A percentile compares a stretch with the other conserved stretches of the same genome.
These are phyloP conservation scores for Camellia granthamiana DNA, from an alignment of 148 eudicot species.

Conservation along the genomic window DNA sequence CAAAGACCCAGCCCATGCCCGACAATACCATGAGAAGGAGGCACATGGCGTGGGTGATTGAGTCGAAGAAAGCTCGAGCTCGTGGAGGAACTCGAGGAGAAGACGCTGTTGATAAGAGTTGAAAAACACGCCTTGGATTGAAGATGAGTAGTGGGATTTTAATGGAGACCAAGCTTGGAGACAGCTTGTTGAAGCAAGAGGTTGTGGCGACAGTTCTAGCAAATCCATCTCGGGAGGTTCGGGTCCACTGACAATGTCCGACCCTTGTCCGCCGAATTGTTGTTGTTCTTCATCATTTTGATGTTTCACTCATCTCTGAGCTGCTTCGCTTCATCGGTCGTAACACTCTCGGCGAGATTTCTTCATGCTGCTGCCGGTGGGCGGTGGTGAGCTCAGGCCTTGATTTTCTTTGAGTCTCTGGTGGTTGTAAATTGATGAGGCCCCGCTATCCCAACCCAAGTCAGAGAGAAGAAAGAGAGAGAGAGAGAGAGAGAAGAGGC, in stretches of 20 bases:
- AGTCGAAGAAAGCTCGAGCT: background rate
- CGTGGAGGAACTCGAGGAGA: background rate
- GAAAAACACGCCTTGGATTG: background rate
- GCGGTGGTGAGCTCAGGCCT: too few species aligned
- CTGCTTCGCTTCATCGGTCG: too few species aligned
- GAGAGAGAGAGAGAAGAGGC: too few species aligned
- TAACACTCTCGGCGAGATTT: too few species aligned
- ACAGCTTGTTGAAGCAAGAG: constrained; percentile 29
- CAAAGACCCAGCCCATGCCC: constrained; percentile 12
- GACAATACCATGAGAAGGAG: background rate
- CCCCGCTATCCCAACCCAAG: too few species aligned
- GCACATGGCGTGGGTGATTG: background rate
- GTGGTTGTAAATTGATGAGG: too few species aligned
- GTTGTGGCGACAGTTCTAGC: constrained; percentile 81
- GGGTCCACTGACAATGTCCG: constrained; percentile 69
- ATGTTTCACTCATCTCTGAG: background rate
- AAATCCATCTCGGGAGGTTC: constrained; percentile 68
- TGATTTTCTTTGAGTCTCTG: too few species aligned
- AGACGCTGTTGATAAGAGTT: background rate
- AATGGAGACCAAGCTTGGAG: background rate
- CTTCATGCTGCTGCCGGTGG: too few species aligned
- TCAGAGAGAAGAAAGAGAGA: too few species aligned
- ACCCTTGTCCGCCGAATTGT: constrained; percentile 28
- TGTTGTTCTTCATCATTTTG: constrained; percentile 22
- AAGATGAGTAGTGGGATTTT: background rate